Percentiles rank a stretch among this genome's conserved stretches.
These are phyloP conservation scores for Suillus brevipes DNA, from an alignment of 768 basidiomycete genomes.

Conservation along the genomic window DNA sequence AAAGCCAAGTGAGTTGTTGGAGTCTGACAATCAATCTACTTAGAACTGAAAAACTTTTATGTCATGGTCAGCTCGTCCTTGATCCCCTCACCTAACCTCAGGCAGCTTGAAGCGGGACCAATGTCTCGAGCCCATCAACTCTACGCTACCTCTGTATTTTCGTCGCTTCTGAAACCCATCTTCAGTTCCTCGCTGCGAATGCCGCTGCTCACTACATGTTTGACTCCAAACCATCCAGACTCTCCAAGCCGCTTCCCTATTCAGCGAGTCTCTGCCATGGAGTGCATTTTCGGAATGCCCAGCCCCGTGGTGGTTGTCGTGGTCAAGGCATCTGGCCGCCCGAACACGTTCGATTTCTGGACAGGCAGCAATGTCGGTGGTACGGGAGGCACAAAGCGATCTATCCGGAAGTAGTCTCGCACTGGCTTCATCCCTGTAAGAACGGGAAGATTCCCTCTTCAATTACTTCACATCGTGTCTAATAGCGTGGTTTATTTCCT, in stretches of 20 bases:
- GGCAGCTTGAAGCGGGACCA: background rate
- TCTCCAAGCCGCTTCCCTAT: slow-evolving; percentile 35
- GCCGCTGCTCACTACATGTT: background rate
- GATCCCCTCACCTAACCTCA: background rate
- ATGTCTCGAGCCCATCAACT: background rate
- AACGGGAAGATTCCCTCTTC: too few relatives aligned
- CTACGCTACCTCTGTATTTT: background rate
- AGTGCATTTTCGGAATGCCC: slow-evolving; percentile 46
- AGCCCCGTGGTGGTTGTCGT: slow-evolving; percentile 51
- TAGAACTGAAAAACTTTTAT: background rate
- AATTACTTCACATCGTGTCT: too few relatives aligned
- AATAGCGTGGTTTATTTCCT: too few relatives aligned
- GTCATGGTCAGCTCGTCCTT: background rate
- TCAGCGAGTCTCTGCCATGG: slow-evolving; percentile 49
- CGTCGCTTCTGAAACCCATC: background rate
- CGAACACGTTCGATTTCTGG: slow-evolving; percentile 46
- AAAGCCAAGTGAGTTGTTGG: background rate
- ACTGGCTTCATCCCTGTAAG: too few relatives aligned
- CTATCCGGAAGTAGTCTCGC: too few relatives aligned
- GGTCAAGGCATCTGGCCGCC: slow-evolving; percentile 45
- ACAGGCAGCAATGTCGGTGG: background rate
- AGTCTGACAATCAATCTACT: background rate
- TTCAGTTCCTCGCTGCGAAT: background rate
- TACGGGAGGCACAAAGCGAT: too few relatives aligned
- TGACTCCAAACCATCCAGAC: slow-evolving; percentile 35